phyloP scores from a whole-genome alignment of 2,329 filamentous ascomycete species.

The Colletotrichum spaethianum region DNA sequence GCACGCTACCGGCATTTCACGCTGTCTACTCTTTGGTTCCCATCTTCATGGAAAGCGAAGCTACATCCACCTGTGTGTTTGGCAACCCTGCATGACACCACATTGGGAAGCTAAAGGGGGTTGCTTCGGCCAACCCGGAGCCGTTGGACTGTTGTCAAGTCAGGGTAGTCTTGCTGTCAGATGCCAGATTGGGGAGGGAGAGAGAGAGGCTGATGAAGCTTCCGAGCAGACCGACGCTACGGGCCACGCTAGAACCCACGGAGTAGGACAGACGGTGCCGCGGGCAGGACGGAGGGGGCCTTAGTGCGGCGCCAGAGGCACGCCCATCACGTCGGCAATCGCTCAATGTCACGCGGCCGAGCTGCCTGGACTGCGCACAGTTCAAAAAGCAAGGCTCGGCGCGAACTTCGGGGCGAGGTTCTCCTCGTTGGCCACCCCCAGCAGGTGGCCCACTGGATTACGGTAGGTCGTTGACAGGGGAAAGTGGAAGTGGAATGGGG shows the following conservation, averaged over 20 bases:
- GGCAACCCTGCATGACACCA: not conserved
- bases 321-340: no score
- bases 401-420: no score
- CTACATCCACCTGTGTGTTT: not conserved
- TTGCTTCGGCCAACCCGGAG: slow-evolving; percentile 18
- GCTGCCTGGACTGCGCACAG: no score
- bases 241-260: slow-evolving; percentile 6
- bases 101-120: not conserved
- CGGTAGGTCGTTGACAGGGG: not conserved
- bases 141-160: slow-evolving; percentile 6
- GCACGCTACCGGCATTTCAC: slow-evolving; percentile 11
- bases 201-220: not conserved
- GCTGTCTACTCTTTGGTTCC: not conserved
- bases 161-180: not conserved
- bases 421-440: no score
- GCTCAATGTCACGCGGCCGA: no score
- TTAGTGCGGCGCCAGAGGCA: not conserved
- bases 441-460: not conserved
- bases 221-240: slow-evolving; percentile 10
- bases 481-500: not conserved
- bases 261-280: not conserved
- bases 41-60: not conserved
- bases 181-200: not conserved
- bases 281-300: not conserved
- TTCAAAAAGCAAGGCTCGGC: no score